phyloP scores from a whole-genome alignment of 176 grass and related monocot genomes.

The Aegilops umbellulata region DNA sequence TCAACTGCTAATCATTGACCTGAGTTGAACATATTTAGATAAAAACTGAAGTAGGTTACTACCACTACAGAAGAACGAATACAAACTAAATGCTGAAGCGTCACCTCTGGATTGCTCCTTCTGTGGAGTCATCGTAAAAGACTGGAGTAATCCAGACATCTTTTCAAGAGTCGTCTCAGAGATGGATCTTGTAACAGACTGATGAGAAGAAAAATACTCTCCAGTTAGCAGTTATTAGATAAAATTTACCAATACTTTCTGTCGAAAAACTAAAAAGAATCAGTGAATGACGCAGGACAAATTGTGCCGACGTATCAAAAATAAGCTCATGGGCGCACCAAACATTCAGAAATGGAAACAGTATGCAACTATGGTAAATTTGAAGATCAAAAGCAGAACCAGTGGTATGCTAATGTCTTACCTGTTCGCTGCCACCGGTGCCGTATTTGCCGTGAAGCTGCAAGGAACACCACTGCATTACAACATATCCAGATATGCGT shows the following conservation, averaged over 20 bases:
- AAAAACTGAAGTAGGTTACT: neutral
- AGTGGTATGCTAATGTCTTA: constrained; percentile 22
- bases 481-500: neutral
- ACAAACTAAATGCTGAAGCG: neutral
- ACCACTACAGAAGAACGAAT: neutral
- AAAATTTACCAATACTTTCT: neutral
- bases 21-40: neutral
- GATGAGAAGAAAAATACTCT: constrained; percentile 23
- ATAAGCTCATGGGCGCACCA: neutral
- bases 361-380: neutral
- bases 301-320: neutral
- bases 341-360: neutral
- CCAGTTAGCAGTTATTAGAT: constrained; percentile 7
- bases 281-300: neutral
- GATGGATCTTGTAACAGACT: constrained; percentile 76
- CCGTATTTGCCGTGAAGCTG: constrained; percentile 85
- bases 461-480: neutral
- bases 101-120: constrained; percentile 75
- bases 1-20: neutral
- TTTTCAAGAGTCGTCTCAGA: constrained; percentile 70
- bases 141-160: constrained; percentile 66
- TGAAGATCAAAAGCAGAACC: neutral
- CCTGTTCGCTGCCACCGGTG: constrained; percentile 45
- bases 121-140: constrained; percentile 62
- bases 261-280: neutral